A percentile compares a stretch with the other conserved stretches of the same genome.
Conservation (phyloP, 2,329 filamentous ascomycete species). For the Huntiella decipiens region DNA sequence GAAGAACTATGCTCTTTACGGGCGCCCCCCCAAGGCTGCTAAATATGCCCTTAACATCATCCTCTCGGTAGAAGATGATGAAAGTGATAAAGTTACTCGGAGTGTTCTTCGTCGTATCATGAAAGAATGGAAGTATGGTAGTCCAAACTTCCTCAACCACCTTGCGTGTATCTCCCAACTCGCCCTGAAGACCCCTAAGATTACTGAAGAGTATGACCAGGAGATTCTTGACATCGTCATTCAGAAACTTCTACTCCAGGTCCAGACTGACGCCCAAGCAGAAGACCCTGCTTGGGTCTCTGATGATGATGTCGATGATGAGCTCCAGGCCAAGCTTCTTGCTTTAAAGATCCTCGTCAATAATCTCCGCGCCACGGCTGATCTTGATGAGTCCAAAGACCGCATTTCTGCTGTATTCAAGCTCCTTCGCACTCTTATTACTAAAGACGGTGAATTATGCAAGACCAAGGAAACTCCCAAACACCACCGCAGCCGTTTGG, state of each 20-base stretch:
- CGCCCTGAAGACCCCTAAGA: constrained; percentile 52
- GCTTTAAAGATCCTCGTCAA: constrained; percentile 77
- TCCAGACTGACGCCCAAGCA: constrained; percentile 37
- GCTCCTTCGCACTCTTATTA: constrained; percentile 58
- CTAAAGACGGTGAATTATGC: constrained; percentile 59
- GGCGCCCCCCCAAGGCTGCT: constrained; percentile 60
- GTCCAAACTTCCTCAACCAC: constrained; percentile 56
- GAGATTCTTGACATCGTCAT: constrained; percentile 63
- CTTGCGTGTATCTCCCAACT: constrained; percentile 56
- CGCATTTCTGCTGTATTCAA: constrained; percentile 53
- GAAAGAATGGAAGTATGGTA: constrained; percentile 54
- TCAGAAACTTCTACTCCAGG: constrained; percentile 52
- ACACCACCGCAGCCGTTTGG: constrained; percentile 61
- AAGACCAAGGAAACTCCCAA: constrained; percentile 57
- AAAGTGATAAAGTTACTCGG: constrained; percentile 62
- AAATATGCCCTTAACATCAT: constrained; percentile 91
- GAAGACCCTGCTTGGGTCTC: constrained; percentile 46
- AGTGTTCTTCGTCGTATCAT: constrained; percentile 63
- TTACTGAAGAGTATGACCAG: constrained; percentile 55
- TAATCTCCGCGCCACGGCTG: constrained; percentile 45
- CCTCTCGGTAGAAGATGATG: constrained; percentile 53
- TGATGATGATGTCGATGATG: constrained; percentile 52
- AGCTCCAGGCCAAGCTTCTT: constrained; percentile 66
- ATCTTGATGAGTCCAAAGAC: constrained; percentile 28
- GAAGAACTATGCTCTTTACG: constrained; percentile 65